Conservation (phyloP, 2,329 filamentous ascomycete species). For the Teratosphaeria zuluensis region DNA sequence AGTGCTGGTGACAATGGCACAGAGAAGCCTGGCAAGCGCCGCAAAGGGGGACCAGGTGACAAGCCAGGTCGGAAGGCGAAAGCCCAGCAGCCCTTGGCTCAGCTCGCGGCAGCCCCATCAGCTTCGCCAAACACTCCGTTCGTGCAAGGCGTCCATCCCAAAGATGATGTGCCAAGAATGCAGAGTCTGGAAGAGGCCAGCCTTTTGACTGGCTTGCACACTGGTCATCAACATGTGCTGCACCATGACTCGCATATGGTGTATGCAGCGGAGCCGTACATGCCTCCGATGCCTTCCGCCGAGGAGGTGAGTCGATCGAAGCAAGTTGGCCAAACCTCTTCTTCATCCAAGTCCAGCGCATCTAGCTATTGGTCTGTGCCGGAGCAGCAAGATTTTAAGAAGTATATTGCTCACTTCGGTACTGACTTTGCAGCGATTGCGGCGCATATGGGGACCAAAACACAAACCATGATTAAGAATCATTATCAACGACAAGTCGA, state of each 20-base stretch:
- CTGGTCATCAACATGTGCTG: conserved; percentile 11
- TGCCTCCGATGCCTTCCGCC: conserved; percentile 3
- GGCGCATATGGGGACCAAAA: conserved; percentile 72
- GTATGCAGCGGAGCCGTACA: conserved; percentile 14
- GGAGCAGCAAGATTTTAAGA: conserved; percentile 67
- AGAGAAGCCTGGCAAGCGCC: conserved; percentile 26
- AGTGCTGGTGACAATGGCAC: conserved; percentile 15
- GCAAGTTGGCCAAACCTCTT: conserved; percentile 7
- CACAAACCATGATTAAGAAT: conserved; percentile 69
- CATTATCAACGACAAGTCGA: conserved; percentile 39
- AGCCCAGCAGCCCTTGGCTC: conserved; percentile 29
- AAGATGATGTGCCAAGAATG: conserved; percentile 19
- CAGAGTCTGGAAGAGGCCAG: conserved; percentile 24
- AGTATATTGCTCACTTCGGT: conserved; percentile 62
- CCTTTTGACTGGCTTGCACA: conserved; percentile 22
- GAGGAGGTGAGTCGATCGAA: conserved; percentile 19
- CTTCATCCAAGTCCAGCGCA: conserved; percentile 19
- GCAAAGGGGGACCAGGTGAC: conserved; percentile 22
- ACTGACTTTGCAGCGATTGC: conserved; percentile 71
- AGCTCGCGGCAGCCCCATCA: conserved; percentile 19
- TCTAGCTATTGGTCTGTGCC: conserved; percentile 85
- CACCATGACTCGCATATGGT: conserved; percentile 10
- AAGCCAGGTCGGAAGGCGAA: conserved; percentile 32
- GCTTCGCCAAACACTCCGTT: conserved; percentile 26
- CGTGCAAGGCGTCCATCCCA: conserved; percentile 10